Evolutionary conservation across 345 rosid species (phyloP).

Genomic region (Aquilaria yunnanensis): DNA sequence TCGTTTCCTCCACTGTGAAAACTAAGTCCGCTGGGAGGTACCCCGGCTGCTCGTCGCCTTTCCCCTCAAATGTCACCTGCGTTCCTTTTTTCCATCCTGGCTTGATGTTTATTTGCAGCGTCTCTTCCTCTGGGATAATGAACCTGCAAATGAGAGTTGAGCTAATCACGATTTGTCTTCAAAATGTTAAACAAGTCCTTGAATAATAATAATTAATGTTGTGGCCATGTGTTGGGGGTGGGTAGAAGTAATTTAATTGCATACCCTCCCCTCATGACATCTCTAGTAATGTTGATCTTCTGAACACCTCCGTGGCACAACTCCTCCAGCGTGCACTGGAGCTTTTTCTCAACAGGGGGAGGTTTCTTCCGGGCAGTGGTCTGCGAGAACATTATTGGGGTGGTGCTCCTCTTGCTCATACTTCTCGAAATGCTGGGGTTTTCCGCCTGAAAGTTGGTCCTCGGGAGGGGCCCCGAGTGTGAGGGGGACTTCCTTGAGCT

Average conservation of each 20-base stretch:
- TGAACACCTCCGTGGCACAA: conserved; percentile 59
- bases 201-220: not conserved
- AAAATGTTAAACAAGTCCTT: not conserved
- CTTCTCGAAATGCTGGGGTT: conserved; percentile 23
- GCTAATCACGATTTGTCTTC: not conserved
- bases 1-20: conserved; percentile 51
- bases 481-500: conserved; percentile 10
- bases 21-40: conserved; percentile 60
- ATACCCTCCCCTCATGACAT: conserved; percentile 61
- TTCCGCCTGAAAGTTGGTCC: conserved; percentile 9
- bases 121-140: conserved; percentile 57
- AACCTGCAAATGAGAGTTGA: conserved; percentile 31
- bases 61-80: conserved; percentile 76
- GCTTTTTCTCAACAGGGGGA: conserved; percentile 44
- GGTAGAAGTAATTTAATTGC: conserved; percentile 4
- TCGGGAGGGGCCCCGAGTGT: conserved; percentile 2
- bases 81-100: conserved; percentile 97
- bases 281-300: conserved; percentile 47
- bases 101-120: conserved; percentile 47
- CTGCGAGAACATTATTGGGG: conserved; percentile 67
- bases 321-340: conserved; percentile 82
- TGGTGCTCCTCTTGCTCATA: conserved; percentile 36
- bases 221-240: no score
- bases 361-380: conserved; percentile 55
- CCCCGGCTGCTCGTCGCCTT: conserved; percentile 77